phyloP scores from a whole-genome alignment of 1,284 basidiomycete genomes.

The Lentinus polychrous region DNA sequence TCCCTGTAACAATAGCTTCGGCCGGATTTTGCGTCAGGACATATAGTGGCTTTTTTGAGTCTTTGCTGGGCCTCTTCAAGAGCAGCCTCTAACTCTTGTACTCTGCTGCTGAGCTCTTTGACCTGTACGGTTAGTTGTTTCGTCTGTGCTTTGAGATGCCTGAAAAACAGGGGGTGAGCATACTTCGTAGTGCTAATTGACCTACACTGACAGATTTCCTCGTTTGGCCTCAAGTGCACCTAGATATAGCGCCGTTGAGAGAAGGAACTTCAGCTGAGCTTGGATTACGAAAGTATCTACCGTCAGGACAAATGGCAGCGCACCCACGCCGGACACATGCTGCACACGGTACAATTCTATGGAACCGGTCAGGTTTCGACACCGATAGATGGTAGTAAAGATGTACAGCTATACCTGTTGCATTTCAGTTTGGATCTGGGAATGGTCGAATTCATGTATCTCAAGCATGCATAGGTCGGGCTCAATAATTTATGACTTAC shows the following conservation, averaged over 20 bases:
- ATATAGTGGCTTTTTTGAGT: slow-evolving; percentile 3
- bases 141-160: slow-evolving; percentile 41
- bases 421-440: slow-evolving; percentile 49
- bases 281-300: slow-evolving; percentile 25
- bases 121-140: slow-evolving; percentile 40
- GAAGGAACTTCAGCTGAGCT: neutral
- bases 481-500: slow-evolving; percentile 19
- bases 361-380: neutral
- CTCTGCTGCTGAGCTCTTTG: slow-evolving; percentile 35
- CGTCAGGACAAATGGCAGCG: slow-evolving; percentile 43
- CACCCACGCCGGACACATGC: slow-evolving; percentile 48
- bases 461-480: too few relatives aligned
- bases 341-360: slow-evolving; percentile 43
- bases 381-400: neutral
- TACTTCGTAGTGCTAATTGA: too few relatives aligned
- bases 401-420: slow-evolving; percentile 31
- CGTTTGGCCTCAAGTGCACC: slow-evolving; percentile 45
- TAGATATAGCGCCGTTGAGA: slow-evolving; percentile 14
- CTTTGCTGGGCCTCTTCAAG: slow-evolving; percentile 29
- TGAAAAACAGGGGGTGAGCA: slow-evolving; percentile 14
- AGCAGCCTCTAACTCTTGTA: slow-evolving; percentile 51
- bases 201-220: slow-evolving; percentile 40
- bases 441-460: too few relatives aligned
- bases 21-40: neutral
- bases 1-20: neutral